A percentile compares a stretch with the other conserved stretches of the same genome.
phyloP scores from a whole-genome alignment of 805 yeast species.

The Metschnikowia hibisci region DNA sequence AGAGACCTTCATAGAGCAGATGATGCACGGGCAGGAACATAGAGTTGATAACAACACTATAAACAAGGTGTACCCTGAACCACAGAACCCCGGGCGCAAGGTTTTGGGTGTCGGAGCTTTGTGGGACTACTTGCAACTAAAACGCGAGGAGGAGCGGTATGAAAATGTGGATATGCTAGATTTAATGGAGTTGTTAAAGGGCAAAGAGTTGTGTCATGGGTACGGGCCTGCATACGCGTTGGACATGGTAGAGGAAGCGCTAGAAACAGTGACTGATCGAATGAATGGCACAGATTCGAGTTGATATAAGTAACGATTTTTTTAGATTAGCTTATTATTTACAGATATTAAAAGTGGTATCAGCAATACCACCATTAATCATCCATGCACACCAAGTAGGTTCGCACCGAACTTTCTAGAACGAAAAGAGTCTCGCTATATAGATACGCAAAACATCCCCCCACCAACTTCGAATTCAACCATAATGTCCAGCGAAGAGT shows the following conservation, averaged over 20 bases:
- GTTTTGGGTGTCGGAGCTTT: constrained; percentile 72
- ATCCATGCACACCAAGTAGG: not conserved
- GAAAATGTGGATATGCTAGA: constrained; percentile 50
- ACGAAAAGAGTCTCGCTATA: constrained; percentile 7
- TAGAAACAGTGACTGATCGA: constrained; percentile 7
- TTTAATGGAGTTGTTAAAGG: constrained; percentile 58
- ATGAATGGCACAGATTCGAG: not conserved
- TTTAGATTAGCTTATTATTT: too few species aligned
- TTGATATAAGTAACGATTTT: not conserved
- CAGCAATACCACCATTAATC: not conserved
- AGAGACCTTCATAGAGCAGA: constrained; percentile 29
- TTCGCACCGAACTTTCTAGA: constrained; percentile 20
- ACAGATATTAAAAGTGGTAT: not conserved
- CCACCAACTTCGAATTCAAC: not conserved
- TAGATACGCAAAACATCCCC: constrained; percentile 2
- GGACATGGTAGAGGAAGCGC: constrained; percentile 33
- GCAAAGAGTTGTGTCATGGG: constrained; percentile 75
- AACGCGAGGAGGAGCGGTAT: constrained; percentile 44
- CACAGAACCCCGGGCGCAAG: constrained; percentile 40
- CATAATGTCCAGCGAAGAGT: constrained; percentile 63
- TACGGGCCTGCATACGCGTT: constrained; percentile 67
- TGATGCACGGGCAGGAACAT: constrained; percentile 26
- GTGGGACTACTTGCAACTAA: constrained; percentile 69
- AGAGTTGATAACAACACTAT: constrained; percentile 15
- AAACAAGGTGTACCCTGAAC: constrained; percentile 33